Evolutionary conservation across 1,284 basidiomycete genomes (phyloP).

Genomic region (Cystobasidium sp.): DNA sequence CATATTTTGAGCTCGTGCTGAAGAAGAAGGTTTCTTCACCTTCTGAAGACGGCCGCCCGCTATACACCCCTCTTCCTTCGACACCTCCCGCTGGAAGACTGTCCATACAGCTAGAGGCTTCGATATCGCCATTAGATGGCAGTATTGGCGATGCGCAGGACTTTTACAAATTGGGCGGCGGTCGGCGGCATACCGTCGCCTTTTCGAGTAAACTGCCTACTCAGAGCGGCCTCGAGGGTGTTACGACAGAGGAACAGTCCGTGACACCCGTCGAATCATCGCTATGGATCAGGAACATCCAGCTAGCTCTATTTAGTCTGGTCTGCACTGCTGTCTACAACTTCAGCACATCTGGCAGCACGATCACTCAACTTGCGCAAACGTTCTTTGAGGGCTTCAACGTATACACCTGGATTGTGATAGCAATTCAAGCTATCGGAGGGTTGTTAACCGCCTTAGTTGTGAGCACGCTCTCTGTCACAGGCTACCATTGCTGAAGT

Average conservation of each 20-base stretch:
- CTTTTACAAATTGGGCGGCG: not conserved
- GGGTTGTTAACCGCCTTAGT: conserved; percentile 56
- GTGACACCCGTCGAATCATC: not conserved
- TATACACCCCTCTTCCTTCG: not conserved
- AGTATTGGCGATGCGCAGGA: too few species aligned
- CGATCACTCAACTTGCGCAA: not conserved
- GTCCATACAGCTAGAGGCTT: conserved; percentile 16
- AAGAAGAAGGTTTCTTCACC: conserved; percentile 46
- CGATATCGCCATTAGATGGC: too few species aligned
- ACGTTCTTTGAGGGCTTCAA: conserved; percentile 54
- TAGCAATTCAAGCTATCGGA: conserved; percentile 55
- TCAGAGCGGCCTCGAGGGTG: too few species aligned
- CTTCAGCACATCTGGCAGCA: conserved; percentile 43
- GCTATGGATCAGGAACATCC: conserved; percentile 58
- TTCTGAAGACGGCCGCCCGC: not conserved
- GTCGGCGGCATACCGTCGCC: conserved; percentile 3
- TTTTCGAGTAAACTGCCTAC: not conserved
- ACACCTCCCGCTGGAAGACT: not conserved
- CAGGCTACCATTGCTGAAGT: not conserved
- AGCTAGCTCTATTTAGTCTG: conserved; percentile 56
- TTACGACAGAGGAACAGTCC: not conserved
- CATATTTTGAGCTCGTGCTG: conserved; percentile 57
- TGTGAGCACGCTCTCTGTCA: not conserved
- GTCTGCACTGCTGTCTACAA: conserved; percentile 54
- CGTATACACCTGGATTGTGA: conserved; percentile 55